phyloP scores from a whole-genome alignment of 306 rosid genomes.

The Hippophae gyantsensis region DNA sequence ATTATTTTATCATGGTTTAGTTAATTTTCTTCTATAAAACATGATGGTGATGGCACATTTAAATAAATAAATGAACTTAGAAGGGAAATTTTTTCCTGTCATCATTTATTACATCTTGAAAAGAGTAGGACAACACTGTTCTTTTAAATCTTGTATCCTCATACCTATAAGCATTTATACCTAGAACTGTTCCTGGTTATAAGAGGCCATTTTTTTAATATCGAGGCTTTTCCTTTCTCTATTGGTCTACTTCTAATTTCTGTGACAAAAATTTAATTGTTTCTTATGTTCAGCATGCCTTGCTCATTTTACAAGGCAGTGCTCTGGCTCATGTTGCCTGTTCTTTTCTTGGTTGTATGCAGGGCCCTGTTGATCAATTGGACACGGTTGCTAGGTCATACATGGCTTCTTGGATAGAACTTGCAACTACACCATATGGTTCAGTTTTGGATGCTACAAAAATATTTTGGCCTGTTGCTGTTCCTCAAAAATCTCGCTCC shows the following conservation, averaged over 20 bases:
- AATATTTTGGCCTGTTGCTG: constrained; percentile 91
- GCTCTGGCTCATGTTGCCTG: background rate
- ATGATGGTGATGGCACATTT: too few species aligned
- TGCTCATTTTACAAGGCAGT: background rate
- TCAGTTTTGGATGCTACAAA: constrained; percentile 74
- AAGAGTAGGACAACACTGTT: background rate
- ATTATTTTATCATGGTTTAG: too few species aligned
- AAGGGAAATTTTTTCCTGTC: too few species aligned
- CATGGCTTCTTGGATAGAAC: constrained; percentile 72
- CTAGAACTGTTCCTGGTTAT: too few species aligned
- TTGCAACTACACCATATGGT: constrained; percentile 88
- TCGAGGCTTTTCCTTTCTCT: too few species aligned
- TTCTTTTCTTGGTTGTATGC: constrained; percentile 13
- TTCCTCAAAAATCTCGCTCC: constrained; percentile 85
- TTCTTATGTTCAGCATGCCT: background rate
- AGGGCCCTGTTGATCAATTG: constrained; percentile 75
- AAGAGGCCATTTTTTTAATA: too few species aligned
- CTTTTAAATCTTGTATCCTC: background rate
- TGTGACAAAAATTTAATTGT: too few species aligned
- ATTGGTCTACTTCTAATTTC: too few species aligned
- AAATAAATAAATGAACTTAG: too few species aligned
- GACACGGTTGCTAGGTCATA: constrained; percentile 51
- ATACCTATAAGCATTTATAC: background rate
- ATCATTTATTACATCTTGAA: too few species aligned
- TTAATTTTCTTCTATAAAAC: too few species aligned